A percentile compares a stretch with the other conserved stretches of the same genome.
phyloP scores from a whole-genome alignment of 2,329 filamentous ascomycete species.

The Dactylellina cionopaga region DNA sequence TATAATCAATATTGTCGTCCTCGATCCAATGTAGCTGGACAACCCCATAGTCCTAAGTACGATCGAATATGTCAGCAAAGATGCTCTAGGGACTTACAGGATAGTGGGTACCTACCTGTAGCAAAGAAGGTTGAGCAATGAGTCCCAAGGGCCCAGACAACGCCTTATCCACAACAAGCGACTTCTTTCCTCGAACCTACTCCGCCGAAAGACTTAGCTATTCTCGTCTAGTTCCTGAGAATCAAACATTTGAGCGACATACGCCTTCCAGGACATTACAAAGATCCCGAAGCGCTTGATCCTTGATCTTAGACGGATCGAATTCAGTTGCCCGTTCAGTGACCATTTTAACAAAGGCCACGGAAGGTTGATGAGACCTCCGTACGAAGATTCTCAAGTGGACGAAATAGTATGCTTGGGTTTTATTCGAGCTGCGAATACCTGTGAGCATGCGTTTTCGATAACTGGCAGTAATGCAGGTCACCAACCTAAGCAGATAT shows the following conservation, averaged over 20 bases:
- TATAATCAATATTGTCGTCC: constrained; percentile 86
- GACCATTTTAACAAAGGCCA: constrained; percentile 25
- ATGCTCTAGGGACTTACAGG: background rate
- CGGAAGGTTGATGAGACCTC: background rate
- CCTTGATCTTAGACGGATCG: constrained; percentile 78
- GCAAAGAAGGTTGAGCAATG: constrained; percentile 85
- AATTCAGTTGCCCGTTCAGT: constrained; percentile 62
- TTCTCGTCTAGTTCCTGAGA: background rate
- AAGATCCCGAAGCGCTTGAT: constrained; percentile 86
- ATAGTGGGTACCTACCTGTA: constrained; percentile 53
- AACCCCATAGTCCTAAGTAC: constrained; percentile 87
- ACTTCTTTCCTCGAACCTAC: constrained; percentile 98
- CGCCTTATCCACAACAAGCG: constrained; percentile 89
- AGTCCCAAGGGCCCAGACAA: constrained; percentile 89
- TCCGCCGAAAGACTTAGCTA: background rate
- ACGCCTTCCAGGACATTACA: constrained; percentile 93
- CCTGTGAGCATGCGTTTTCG: too few species aligned
- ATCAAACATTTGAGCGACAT: constrained; percentile 70
- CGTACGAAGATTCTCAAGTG: too few species aligned
- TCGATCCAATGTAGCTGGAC: constrained; percentile 98
- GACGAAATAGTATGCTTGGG: too few species aligned
- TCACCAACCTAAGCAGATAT: too few species aligned
- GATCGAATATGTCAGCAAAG: constrained; percentile 10
- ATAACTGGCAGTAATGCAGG: too few species aligned
- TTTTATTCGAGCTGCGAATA: too few species aligned